phyloP scores from a whole-genome alignment of 805 yeast species.

The baker's yeast (Saccharomyces cerevisiae) region DNA sequence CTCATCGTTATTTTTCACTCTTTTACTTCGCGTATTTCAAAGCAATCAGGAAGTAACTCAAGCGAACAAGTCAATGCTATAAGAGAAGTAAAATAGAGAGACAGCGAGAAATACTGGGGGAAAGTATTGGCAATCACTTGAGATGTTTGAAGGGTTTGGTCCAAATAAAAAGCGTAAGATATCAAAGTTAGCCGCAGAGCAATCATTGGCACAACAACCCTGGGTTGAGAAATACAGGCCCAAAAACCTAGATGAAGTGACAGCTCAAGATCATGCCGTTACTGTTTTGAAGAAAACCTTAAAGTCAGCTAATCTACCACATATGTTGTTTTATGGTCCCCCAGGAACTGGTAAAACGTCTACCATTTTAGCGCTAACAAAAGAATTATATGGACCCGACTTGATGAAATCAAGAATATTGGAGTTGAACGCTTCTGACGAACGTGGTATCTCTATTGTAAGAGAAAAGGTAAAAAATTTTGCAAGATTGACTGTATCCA shows the following conservation, averaged over 20 bases:
- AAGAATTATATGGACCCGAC: constrained; percentile 67
- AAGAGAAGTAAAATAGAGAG: neutral
- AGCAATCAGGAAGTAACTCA: neutral
- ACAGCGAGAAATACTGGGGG: neutral
- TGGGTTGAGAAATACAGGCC: constrained; percentile 98
- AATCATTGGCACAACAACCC: constrained; percentile 40
- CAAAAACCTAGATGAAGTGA: constrained; percentile 70
- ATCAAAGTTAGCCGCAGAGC: constrained; percentile 5
- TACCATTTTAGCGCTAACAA: constrained; percentile 75
- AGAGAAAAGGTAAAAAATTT: constrained; percentile 78
- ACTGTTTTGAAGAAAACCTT: constrained; percentile 72
- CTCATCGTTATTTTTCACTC: neutral
- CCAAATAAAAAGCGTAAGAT: constrained; percentile 25
- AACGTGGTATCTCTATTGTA: constrained; percentile 81
- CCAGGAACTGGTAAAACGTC: constrained; percentile 94
- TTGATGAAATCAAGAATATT: constrained; percentile 62
- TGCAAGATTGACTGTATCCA: constrained; percentile 78
- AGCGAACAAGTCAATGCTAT: neutral
- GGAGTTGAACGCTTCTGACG: constrained; percentile 85
- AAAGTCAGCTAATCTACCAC: constrained; percentile 77
- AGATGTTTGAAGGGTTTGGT: constrained; percentile 19
- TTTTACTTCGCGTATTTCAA: neutral
- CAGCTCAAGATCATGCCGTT: constrained; percentile 89
- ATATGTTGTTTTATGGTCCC: constrained; percentile 86
- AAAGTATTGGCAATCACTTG: neutral